A percentile compares a stretch with the other conserved stretches of the same genome.
Conservation (phyloP, 2,329 filamentous ascomycete species). For the Fonsecaea nubica region DNA sequence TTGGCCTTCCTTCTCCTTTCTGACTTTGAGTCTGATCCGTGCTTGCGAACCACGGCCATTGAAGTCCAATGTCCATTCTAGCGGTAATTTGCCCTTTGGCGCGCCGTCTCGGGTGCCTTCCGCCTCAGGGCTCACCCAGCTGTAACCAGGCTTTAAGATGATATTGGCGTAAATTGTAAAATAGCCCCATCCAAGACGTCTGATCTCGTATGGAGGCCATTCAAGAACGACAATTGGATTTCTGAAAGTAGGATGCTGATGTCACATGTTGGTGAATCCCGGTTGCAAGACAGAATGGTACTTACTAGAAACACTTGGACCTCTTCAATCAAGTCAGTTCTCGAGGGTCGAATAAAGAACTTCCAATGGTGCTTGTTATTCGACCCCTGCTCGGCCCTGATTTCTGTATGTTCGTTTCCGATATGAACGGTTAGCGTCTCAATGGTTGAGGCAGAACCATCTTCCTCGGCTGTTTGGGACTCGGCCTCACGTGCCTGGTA, state of each 20-base stretch:
- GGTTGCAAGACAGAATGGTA: not conserved
- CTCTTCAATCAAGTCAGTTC: slow-evolving; percentile 39
- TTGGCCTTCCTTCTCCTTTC: slow-evolving; percentile 37
- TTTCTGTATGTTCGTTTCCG: slow-evolving; percentile 37
- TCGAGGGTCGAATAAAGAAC: slow-evolving; percentile 37
- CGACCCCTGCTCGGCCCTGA: slow-evolving; percentile 28
- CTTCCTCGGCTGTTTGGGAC: slow-evolving; percentile 13
- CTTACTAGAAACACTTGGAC: slow-evolving; percentile 37
- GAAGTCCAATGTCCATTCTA: slow-evolving; percentile 40
- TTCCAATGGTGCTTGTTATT: slow-evolving; percentile 39
- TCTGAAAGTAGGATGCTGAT: slow-evolving; percentile 37
- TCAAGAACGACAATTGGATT: slow-evolving; percentile 33
- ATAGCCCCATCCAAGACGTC: slow-evolving; percentile 37
- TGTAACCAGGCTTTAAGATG: slow-evolving; percentile 36
- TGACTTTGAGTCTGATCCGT: slow-evolving; percentile 35
- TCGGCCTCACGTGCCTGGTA: slow-evolving; percentile 29
- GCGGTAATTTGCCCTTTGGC: slow-evolving; percentile 33
- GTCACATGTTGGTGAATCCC: slow-evolving; percentile 14
- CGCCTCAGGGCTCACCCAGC: slow-evolving; percentile 36
- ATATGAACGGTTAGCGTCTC: slow-evolving; percentile 37
- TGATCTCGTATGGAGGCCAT: slow-evolving; percentile 36
- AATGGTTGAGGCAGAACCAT: slow-evolving; percentile 30
- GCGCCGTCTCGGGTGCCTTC: slow-evolving; percentile 36
- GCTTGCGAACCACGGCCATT: slow-evolving; percentile 36
- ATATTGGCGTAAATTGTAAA: slow-evolving; percentile 37